These are phyloP conservation scores for Phytophthora capsici DNA, from an alignment of 352 stramenopile genomes.

Conservation along the genomic window DNA sequence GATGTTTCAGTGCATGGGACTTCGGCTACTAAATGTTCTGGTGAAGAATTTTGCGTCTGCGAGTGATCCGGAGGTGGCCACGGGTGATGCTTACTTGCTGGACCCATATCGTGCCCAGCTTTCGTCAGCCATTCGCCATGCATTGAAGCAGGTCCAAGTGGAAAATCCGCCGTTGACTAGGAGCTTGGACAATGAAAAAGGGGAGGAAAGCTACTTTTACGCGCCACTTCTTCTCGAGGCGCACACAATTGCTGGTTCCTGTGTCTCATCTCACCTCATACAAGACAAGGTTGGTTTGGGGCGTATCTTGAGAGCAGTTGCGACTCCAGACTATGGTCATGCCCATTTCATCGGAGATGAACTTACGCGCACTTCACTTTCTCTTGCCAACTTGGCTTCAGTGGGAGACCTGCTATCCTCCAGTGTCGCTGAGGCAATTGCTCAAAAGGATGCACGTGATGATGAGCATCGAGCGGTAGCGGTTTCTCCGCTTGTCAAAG, in stretches of 20 bases:
- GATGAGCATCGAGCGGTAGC: constrained; percentile 26
- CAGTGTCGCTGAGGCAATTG: constrained; percentile 43
- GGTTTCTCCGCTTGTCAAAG: constrained; percentile 56
- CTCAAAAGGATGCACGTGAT: constrained; percentile 31
- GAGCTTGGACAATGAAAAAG: constrained; percentile 22
- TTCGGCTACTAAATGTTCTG: constrained; percentile 73
- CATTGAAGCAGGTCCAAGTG: constrained; percentile 66
- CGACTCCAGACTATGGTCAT: constrained; percentile 69
- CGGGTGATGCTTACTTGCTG: constrained; percentile 62
- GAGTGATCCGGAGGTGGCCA: constrained; percentile 72
- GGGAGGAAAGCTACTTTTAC: constrained; percentile 50
- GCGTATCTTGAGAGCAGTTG: constrained; percentile 67
- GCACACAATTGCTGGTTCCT: constrained; percentile 61
- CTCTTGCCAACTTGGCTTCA: constrained; percentile 67
- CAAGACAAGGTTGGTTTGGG: constrained; percentile 77
- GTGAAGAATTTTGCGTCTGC: constrained; percentile 62
- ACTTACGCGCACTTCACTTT: constrained; percentile 54
- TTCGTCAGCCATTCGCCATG: constrained; percentile 78
- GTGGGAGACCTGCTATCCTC: constrained; percentile 63
- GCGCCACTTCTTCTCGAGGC: constrained; percentile 75
- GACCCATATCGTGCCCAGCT: constrained; percentile 88
- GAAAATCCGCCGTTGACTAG: constrained; percentile 15
- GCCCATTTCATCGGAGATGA: constrained; percentile 69
- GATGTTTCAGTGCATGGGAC: constrained; percentile 77
- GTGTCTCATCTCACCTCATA: constrained; percentile 59